phyloP scores from a whole-genome alignment of 148 eudicot species.

The Vaccinium darrowii region DNA sequence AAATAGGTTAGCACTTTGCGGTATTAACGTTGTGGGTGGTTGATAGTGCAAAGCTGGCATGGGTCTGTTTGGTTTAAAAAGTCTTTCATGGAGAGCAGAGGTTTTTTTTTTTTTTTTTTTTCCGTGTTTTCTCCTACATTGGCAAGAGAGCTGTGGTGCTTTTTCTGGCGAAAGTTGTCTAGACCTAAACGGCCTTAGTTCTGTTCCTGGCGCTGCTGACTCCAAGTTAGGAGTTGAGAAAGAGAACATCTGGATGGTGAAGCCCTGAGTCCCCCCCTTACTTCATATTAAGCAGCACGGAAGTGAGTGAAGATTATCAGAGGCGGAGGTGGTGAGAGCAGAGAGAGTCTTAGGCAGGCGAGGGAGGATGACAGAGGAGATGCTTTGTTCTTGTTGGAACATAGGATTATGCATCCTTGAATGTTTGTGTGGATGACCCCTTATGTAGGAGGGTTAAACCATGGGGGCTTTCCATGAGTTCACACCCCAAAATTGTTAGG shows the following conservation, averaged over 20 bases:
- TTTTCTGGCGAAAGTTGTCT: neutral
- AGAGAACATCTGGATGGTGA: neutral
- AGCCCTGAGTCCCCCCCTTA: conserved; percentile 3
- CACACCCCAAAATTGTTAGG: neutral
- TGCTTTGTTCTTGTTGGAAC: neutral
- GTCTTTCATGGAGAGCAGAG: neutral
- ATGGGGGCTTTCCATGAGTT: neutral
- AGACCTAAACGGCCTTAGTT: neutral
- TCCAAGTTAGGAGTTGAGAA: neutral
- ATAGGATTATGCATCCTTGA: neutral
- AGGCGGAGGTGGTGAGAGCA: neutral
- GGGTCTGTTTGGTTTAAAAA: neutral
- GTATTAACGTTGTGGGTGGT: neutral
- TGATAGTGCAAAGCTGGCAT: neutral
- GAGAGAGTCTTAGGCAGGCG: neutral
- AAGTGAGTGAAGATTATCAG: neutral
- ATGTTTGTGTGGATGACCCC: neutral
- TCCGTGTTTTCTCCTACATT: neutral
- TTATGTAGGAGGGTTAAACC: neutral
- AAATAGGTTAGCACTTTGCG: neutral
- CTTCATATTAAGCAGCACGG: neutral
- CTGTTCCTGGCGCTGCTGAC: neutral
- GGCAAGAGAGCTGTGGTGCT: neutral
- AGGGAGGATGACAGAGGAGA: neutral
- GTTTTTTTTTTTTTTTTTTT: neutral